A percentile compares a stretch with the other conserved stretches of the same genome.
Conservation (phyloP, 805 yeast genomes). For the Saccharomycopsis synnaedendra region DNA sequence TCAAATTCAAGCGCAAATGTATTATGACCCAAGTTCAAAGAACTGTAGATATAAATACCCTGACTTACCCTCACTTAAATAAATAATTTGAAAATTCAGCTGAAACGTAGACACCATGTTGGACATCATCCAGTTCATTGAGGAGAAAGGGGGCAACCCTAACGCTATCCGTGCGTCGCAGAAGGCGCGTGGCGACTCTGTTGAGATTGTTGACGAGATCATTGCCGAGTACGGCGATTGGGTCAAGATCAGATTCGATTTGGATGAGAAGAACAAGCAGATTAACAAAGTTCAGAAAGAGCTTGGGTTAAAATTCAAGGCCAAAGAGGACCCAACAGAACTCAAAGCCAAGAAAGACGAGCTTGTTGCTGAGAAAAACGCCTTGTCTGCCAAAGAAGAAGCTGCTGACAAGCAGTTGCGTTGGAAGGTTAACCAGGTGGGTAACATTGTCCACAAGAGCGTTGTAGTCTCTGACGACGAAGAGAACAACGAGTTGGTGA, state of each 20-base stretch:
- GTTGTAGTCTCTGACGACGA: constrained; percentile 84
- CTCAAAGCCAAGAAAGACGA: constrained; percentile 73
- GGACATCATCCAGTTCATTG: constrained; percentile 85
- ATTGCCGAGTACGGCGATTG: constrained; percentile 84
- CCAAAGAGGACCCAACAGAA: constrained; percentile 87
- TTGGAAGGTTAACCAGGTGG: constrained; percentile 77
- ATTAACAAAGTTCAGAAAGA: constrained; percentile 86
- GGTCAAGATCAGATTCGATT: constrained; percentile 81
- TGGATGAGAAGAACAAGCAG: constrained; percentile 83
- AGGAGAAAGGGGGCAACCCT: constrained; percentile 96
- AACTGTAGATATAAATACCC: no score
- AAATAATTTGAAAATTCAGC: no score
- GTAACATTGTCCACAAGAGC: constrained; percentile 88
- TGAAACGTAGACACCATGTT: constrained; percentile 44
- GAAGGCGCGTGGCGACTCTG: constrained; percentile 87
- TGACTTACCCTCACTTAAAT: no score
- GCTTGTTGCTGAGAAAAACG: constrained; percentile 58
- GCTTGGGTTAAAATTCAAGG: constrained; percentile 85
- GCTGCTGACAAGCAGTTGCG: constrained; percentile 68
- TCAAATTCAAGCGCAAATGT: no score
- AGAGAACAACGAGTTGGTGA: constrained; percentile 80
- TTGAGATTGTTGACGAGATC: constrained; percentile 92
- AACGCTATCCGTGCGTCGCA: constrained; percentile 81
- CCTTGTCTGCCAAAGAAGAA: constrained; percentile 55
- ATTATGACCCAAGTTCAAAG: no score